A percentile compares a stretch with the other conserved stretches of the same genome.
Conservation (phyloP, 768 basidiomycete genomes). For the Russula earlei region DNA sequence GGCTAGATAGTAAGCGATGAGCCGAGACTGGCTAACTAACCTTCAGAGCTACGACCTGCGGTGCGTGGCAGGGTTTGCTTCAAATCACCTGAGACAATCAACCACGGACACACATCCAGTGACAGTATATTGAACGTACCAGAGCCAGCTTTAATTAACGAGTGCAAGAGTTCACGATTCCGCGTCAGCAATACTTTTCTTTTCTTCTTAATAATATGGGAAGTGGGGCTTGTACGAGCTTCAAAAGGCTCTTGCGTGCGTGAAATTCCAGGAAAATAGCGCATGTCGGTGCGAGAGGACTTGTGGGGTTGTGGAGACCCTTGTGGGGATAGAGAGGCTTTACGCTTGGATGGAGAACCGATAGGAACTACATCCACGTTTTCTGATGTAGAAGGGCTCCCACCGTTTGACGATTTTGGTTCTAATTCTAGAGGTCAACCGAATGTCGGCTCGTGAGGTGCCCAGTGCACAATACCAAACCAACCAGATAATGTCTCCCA, state of each 20-base stretch:
- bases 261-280: neutral
- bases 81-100: neutral
- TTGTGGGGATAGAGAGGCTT: neutral
- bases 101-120: neutral
- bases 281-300: constrained; percentile 1
- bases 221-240: neutral
- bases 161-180: neutral
- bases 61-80: neutral
- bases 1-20: neutral
- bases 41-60: neutral
- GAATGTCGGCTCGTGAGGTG: neutral
- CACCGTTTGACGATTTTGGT: neutral
- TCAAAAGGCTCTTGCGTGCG: neutral
- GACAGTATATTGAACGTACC: neutral
- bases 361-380: neutral
- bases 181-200: constrained; percentile 1
- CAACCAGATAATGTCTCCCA: constrained; percentile 5
- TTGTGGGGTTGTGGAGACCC: neutral
- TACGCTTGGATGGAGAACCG: neutral
- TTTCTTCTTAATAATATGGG: neutral
- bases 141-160: neutral
- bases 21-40: neutral
- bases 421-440: neutral
- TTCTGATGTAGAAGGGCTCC: neutral
- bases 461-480: neutral